Percentiles rank a stretch among this genome's conserved stretches.
phyloP scores from a whole-genome alignment of 208 protist genomes.

The Wallacemonas sp. region DNA sequence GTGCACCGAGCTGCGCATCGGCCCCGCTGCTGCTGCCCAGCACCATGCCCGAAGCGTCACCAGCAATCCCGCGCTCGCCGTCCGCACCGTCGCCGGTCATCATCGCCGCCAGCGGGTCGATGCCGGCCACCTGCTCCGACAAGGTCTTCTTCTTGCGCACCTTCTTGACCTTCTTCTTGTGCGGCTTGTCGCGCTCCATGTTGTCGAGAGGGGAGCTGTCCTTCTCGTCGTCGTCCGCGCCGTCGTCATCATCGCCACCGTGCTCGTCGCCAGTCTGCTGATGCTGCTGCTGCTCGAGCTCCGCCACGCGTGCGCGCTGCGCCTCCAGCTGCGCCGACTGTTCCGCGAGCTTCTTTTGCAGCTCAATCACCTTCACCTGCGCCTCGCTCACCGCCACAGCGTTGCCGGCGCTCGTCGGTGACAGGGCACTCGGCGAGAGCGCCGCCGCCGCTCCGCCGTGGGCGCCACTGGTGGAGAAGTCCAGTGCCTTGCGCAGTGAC shows the following conservation, averaged over 20 bases:
- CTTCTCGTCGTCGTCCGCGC: slow-evolving; percentile 13
- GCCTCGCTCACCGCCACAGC: slow-evolving; percentile 23
- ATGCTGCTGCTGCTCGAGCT: slow-evolving; percentile 43
- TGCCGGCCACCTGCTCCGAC: slow-evolving; percentile 41
- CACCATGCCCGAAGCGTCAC: too few relatives aligned
- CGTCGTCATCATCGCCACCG: slow-evolving; percentile 12
- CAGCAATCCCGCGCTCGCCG: too few relatives aligned
- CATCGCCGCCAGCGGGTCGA: slow-evolving; percentile 15
- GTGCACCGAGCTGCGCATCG: not conserved
- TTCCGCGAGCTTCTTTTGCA: slow-evolving; percentile 12
- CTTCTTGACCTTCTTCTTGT: slow-evolving; percentile 58
- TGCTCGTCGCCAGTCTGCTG: slow-evolving; percentile 9
- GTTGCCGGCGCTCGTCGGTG: not conserved
- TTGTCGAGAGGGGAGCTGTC: slow-evolving; percentile 13
- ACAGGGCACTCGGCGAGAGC: not conserved
- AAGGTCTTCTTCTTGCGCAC: slow-evolving; percentile 51
- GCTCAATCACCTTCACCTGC: slow-evolving; percentile 22
- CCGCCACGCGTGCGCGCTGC: slow-evolving; percentile 33
- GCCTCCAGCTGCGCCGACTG: slow-evolving; percentile 30
- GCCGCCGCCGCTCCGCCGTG: slow-evolving; percentile 1
- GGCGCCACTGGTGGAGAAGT: not conserved
- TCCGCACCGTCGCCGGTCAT: slow-evolving; percentile 31
- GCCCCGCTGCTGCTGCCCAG: slow-evolving; percentile 5
- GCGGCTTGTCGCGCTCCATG: slow-evolving; percentile 4
- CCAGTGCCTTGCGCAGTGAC: slow-evolving; percentile 15